Percentiles rank a stretch among this genome's conserved stretches.
Conservation (phyloP, 1,284 basidiomycete genomes). For the Leccinum angustisporum region DNA sequence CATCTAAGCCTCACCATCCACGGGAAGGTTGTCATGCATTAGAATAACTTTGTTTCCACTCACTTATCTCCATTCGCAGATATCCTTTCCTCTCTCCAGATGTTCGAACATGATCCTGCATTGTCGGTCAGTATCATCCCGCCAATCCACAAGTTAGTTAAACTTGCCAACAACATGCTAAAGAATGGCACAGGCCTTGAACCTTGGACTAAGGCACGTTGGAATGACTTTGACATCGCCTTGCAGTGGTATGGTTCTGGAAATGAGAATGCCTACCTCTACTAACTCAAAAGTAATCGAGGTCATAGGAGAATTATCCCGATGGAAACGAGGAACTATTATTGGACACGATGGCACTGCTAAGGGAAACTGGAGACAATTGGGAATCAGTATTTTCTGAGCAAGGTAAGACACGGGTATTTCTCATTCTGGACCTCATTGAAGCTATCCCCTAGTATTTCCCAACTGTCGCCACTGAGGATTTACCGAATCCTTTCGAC, state of each 20-base stretch:
- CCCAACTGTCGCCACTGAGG: slow-evolving; percentile 27
- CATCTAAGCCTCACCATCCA: slow-evolving; percentile 43
- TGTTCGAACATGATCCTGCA: slow-evolving; percentile 3
- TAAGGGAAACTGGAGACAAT: not conserved
- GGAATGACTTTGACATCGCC: slow-evolving; percentile 57
- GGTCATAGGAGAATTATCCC: slow-evolving; percentile 8
- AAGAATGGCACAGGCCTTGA: slow-evolving; percentile 51
- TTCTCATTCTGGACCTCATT: not conserved
- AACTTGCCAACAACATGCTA: slow-evolving; percentile 56
- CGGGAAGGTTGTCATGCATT: slow-evolving; percentile 28
- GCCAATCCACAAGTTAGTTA: slow-evolving; percentile 50
- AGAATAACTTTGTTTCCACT: not conserved
- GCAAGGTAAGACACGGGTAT: not conserved
- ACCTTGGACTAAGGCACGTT: slow-evolving; percentile 52
- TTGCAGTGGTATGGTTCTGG: slow-evolving; percentile 44
- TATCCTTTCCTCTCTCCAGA: slow-evolving; percentile 2
- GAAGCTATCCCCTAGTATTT: slow-evolving; percentile 1
- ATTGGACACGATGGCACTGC: not conserved
- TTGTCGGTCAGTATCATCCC: not conserved
- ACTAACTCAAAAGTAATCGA: not conserved
- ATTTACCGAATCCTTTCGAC: slow-evolving; percentile 25
- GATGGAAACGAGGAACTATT: not conserved
- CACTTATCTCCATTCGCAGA: not conserved
- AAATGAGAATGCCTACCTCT: not conserved
- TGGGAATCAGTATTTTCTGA: slow-evolving; percentile 2